A percentile compares a stretch with the other conserved stretches of the same genome.
Evolutionary conservation across 305 asterid species (phyloP).

Genomic region (Withania somnifera): DNA sequence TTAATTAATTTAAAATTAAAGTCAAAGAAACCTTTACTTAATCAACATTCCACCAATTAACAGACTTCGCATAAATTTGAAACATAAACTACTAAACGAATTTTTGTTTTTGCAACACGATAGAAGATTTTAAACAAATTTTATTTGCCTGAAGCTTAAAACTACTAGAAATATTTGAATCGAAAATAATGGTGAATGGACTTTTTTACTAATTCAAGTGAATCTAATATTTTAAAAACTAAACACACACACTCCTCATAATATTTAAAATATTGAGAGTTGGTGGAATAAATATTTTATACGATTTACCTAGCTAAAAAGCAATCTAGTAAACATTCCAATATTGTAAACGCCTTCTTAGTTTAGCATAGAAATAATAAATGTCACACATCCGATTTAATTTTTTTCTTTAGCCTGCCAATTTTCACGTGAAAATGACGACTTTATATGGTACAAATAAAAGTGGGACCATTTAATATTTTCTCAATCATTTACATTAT

Average conservation of each 20-base stretch:
- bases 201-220: neutral
- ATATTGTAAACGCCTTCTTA: neutral
- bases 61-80: neutral
- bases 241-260: no score
- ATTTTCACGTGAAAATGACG: neutral
- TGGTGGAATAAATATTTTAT: no score
- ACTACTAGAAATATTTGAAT: neutral
- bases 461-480: conserved; percentile 1
- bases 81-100: neutral
- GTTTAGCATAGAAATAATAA: neutral
- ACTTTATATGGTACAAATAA: neutral
- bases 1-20: no score
- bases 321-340: conserved; percentile 1
- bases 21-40: no score
- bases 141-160: neutral
- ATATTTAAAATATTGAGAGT: no score
- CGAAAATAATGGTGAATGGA: neutral
- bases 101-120: neutral
- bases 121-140: neutral
- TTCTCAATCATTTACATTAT: neutral
- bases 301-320: neutral
- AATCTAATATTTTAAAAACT: neutral
- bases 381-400: neutral
- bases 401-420: neutral
- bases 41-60: neutral